phyloP scores from a whole-genome alignment of 345 rosid genomes.

The Gossypium arboreum region DNA sequence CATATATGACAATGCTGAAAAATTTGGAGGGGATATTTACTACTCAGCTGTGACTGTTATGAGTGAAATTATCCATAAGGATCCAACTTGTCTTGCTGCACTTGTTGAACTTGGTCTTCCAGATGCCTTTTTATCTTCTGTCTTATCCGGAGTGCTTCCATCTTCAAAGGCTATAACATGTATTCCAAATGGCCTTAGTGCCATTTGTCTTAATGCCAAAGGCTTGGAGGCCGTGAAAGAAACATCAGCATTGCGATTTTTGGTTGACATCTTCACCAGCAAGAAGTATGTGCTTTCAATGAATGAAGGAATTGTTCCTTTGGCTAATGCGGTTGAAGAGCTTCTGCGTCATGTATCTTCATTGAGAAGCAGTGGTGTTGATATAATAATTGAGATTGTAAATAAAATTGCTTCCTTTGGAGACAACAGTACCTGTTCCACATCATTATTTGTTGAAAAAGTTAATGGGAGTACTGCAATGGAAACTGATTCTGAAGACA shows the following conservation, averaged over 20 bases:
- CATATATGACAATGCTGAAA: constrained; percentile 65
- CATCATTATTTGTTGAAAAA: constrained; percentile 41
- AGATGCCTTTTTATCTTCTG: constrained; percentile 86
- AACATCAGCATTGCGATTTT: constrained; percentile 72
- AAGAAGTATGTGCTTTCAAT: constrained; percentile 81
- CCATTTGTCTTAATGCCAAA: constrained; percentile 83
- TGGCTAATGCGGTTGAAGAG: constrained; percentile 96
- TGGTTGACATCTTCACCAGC: constrained; percentile 75
- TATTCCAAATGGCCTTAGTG: constrained; percentile 91
- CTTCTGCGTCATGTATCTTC: constrained; percentile 90
- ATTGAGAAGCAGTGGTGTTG: constrained; percentile 79
- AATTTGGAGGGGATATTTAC: constrained; percentile 91
- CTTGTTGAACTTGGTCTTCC: constrained; percentile 90
- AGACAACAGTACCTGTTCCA: constrained; percentile 35
- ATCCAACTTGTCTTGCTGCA: constrained; percentile 77
- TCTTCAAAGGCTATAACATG: constrained; percentile 93
- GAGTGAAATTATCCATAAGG: constrained; percentile 97
- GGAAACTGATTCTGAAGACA: constrained; percentile 85
- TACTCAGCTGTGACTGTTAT: constrained; percentile 94
- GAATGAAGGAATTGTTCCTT: constrained; percentile 92
- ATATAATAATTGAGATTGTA: constrained; percentile 82
- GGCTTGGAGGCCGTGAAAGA: constrained; percentile 93
- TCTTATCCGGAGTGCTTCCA: constrained; percentile 74
- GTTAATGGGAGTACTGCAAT: constrained; percentile 55
- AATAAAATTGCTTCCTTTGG: constrained; percentile 68